phyloP scores from a whole-genome alignment of 2,329 filamentous ascomycete species.

The Rutstroemia sydowiana region DNA sequence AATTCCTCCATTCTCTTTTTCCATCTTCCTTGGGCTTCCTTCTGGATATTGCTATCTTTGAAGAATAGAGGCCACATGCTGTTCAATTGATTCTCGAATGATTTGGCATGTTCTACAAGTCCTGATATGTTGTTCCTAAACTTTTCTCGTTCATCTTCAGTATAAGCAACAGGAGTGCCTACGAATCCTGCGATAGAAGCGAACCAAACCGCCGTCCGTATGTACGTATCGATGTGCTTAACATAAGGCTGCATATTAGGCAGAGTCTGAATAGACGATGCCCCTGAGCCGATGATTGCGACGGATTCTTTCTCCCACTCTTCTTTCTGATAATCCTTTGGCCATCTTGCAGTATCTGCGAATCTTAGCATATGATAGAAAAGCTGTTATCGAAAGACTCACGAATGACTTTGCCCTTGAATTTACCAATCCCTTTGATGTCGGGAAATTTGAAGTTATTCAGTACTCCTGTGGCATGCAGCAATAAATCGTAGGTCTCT shows the following conservation, averaged over 20 bases:
- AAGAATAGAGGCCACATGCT: slow-evolving; percentile 41
- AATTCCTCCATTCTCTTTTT: slow-evolving; percentile 39
- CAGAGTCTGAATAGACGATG: slow-evolving; percentile 32
- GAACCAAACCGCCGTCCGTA: slow-evolving; percentile 44
- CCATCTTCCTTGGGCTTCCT: slow-evolving; percentile 33
- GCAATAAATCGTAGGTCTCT: slow-evolving; percentile 21
- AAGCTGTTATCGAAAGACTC: slow-evolving; percentile 24
- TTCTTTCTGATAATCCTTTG: slow-evolving; percentile 26
- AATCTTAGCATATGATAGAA: not conserved
- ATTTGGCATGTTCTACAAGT: slow-evolving; percentile 20
- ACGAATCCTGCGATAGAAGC: slow-evolving; percentile 38
- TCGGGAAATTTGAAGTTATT: slow-evolving; percentile 37
- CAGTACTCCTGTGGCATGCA: slow-evolving; percentile 23
- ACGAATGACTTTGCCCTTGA: slow-evolving; percentile 40
- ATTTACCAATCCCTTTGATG: slow-evolving; percentile 40
- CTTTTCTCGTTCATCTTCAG: slow-evolving; percentile 33
- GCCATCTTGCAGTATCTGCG: slow-evolving; percentile 39
- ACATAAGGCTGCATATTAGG: slow-evolving; percentile 35
- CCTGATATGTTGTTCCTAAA: slow-evolving; percentile 35
- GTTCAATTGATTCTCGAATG: slow-evolving; percentile 36
- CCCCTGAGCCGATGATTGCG: slow-evolving; percentile 34
- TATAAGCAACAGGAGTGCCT: slow-evolving; percentile 39
- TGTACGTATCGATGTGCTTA: slow-evolving; percentile 40
- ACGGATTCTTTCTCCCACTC: slow-evolving; percentile 29
- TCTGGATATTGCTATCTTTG: slow-evolving; percentile 35